Percentiles rank a stretch among this genome's conserved stretches.
These are phyloP conservation scores for Acephala macrosclerotiorum DNA, from an alignment of 2,329 filamentous ascomycete species.

Conservation along the genomic window DNA sequence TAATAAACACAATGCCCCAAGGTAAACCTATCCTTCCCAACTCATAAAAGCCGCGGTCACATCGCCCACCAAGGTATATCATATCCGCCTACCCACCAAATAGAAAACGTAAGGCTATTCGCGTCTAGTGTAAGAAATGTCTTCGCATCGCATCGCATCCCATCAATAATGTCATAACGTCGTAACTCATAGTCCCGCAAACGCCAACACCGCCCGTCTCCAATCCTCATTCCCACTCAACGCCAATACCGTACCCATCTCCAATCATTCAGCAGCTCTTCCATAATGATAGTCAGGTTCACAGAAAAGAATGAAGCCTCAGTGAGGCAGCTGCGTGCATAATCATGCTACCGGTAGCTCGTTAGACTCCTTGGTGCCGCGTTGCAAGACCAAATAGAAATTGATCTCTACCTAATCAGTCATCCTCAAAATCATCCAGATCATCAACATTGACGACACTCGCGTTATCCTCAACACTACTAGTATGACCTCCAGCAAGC, in stretches of 20 bases:
- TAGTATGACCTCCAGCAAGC: neutral
- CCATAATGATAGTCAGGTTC: neutral
- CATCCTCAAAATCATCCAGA: neutral
- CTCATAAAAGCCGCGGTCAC: neutral
- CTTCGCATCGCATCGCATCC: too few species aligned
- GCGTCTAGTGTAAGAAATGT: constrained; percentile 6
- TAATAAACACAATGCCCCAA: neutral
- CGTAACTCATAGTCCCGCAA: neutral
- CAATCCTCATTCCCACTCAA: neutral
- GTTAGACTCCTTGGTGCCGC: neutral
- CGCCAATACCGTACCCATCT: neutral
- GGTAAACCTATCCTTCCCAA: neutral
- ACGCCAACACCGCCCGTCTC: neutral
- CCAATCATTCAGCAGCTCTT: neutral
- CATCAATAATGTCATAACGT: constrained; percentile 2
- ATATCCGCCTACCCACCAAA: neutral
- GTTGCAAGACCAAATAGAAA: neutral
- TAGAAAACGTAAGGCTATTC: neutral
- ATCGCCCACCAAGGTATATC: constrained; percentile 3
- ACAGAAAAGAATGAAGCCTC: neutral
- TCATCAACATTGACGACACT: neutral
- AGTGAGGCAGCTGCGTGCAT: neutral
- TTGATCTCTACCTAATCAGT: neutral
- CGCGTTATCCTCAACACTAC: neutral
- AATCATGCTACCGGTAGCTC: too few species aligned